Evolutionary conservation across 31 red algal genomes (phyloP), one percentile per base, ranked within the genome.

Genomic region (Endocladia muricata): DNA sequence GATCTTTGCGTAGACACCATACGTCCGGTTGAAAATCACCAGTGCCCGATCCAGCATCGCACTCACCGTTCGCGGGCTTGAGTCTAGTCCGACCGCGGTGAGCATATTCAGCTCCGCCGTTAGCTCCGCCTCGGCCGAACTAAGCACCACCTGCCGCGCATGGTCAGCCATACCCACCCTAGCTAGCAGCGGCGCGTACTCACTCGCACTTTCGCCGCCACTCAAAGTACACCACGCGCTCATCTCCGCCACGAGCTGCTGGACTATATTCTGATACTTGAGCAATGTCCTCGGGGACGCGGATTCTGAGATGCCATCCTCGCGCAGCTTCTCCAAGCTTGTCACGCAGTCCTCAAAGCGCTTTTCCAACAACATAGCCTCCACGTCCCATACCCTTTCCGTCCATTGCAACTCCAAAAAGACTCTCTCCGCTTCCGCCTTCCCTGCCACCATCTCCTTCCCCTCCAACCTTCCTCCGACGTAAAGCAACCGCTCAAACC

Each of bases 381-480:
- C 82, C n/a, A 85, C 31, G 57, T 85, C 82, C 82, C 82, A 85
- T 4, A 85, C 68, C 2, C 61, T 48, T 68, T 85, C 82, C 22
- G 82, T 77, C 58, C 70, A 65, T 37, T 69, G 57, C 70, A 85
- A 35, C 29, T 85, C 82, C 3, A 44, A 35, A n/a, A 85, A 49
- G 23, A 52, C 55, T 17, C 82, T 48, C 37, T 85, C 82, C 62
- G 70, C 72, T 23, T 85, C 71, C 26, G 37, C 70, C 11, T 67
- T 73, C n/a, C 32, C 47, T 9, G 30, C 25, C 31, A 54, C 13
- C 17, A 9, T 40, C 25, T 70, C 65, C 4, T 43, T n/a, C 33
- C 19, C 19, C 15, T 48, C 71, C 4, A 21, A 29, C 3, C 57
- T 41, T 34, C 36, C 48, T 11, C 41, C 26, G n/a, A 21, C 23